phyloP scores from a whole-genome alignment of 441 rosid species.

The Biscutella laevigata region DNA sequence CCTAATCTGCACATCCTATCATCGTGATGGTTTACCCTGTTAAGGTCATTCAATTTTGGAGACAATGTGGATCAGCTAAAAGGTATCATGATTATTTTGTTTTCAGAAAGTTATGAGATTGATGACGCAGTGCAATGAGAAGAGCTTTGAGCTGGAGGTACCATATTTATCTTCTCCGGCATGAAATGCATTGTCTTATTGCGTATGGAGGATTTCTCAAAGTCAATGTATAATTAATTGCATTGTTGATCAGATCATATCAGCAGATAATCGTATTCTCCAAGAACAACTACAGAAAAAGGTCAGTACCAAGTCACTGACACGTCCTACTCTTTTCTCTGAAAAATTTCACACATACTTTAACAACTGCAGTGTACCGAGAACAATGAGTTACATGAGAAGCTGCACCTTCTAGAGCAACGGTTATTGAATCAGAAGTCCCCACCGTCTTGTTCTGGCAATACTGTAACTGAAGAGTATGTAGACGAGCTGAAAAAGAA shows the following conservation, averaged over 20 bases:
- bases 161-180: not conserved
- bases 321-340: not conserved
- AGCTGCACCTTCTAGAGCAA: slow-evolving; percentile 57
- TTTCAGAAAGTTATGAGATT: slow-evolving; percentile 71
- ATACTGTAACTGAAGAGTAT: slow-evolving; percentile 36
- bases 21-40: slow-evolving; percentile 33
- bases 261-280: slow-evolving; percentile 90
- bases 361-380: slow-evolving; percentile 51
- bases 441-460: slow-evolving; percentile 33
- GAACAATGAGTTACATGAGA: slow-evolving; percentile 72
- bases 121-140: slow-evolving; percentile 89
- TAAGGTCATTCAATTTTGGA: slow-evolving; percentile 4
- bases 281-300: slow-evolving; percentile 87
- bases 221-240: slow-evolving; percentile 14
- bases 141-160: slow-evolving; percentile 91
- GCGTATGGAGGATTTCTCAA: slow-evolving; percentile 1
- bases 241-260: slow-evolving; percentile 54
- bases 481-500: slow-evolving; percentile 62
- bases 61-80: not conserved
- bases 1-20: slow-evolving; percentile 13
- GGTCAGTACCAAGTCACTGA: slow-evolving; percentile 33
- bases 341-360: not conserved
- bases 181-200: not conserved
- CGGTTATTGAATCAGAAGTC: slow-evolving; percentile 31
- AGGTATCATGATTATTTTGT: not conserved